These are phyloP conservation scores for Lactifluus piperatus DNA, from an alignment of 768 basidiomycete species.

Conservation along the genomic window DNA sequence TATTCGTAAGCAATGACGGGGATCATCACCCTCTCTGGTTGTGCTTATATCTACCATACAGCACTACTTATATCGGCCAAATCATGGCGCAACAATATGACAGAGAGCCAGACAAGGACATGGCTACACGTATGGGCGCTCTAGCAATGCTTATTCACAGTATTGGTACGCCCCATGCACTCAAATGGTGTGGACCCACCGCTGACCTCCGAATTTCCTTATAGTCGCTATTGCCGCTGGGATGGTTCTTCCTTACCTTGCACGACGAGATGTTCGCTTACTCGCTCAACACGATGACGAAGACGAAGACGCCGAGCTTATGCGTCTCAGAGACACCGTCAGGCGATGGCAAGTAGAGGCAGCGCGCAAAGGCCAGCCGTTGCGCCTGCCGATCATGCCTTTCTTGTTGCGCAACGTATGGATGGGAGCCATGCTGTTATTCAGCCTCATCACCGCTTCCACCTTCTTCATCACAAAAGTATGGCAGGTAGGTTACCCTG, in stretches of 20 bases:
- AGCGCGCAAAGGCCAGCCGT: slow-evolving; percentile 57
- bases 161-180: slow-evolving; percentile 49
- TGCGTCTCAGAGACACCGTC: slow-evolving; percentile 61
- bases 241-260: slow-evolving; percentile 68
- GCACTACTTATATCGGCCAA: slow-evolving; percentile 91
- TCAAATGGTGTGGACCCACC: neutral
- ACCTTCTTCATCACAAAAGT: slow-evolving; percentile 86
- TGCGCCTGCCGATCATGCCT: slow-evolving; percentile 80
- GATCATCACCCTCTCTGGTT: slow-evolving; percentile 4
- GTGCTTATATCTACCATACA: slow-evolving; percentile 23
- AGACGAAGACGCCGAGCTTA: slow-evolving; percentile 66
- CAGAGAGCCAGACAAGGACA: slow-evolving; percentile 67
- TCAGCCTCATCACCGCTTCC: slow-evolving; percentile 67
- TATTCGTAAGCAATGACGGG: slow-evolving; percentile 52
- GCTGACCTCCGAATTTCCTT: slow-evolving; percentile 14
- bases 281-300: slow-evolving; percentile 63
- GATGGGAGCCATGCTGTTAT: slow-evolving; percentile 79
- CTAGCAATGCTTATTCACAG: slow-evolving; percentile 88
- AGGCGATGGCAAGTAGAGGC: slow-evolving; percentile 82
- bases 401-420: slow-evolving; percentile 91
- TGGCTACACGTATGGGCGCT: slow-evolving; percentile 80
- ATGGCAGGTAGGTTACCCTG: slow-evolving; percentile 39
- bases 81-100: slow-evolving; percentile 78
- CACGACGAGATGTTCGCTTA: slow-evolving; percentile 72
- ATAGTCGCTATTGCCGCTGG: slow-evolving; percentile 83